Base-by-base conservation (phyloP, 208 protist genomes). In the Polymyxa betae region DNA sequence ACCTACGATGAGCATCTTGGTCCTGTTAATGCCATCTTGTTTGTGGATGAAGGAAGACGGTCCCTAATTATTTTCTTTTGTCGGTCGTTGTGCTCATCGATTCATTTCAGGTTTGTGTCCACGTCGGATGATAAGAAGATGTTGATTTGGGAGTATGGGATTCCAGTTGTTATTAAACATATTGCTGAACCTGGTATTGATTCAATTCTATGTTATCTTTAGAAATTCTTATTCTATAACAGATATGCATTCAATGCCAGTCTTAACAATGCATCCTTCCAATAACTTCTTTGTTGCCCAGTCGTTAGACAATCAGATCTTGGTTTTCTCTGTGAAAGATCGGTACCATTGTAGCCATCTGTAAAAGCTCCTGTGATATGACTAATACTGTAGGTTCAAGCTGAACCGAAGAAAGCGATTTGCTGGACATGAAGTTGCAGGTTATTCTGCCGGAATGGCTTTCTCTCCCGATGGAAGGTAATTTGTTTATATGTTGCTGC, bases 1-100 rank as follows among this genome's bases (percentile, higher is more conserved):
- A 96, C 98, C 93, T 99, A 99, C 95, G 96, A 98, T 38, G 95
- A 97, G 0, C 98, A 99, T 94, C 95, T 98, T 90, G 97, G 95
- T 44, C 94, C 96, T 43, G 72, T 82, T 35, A 82, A 82, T 43
- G n/a, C 72, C 16, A 82, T 82, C n/a, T n/a, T 82, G n/a, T 82
- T 82, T n/a, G 72, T 82, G 5, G 72, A 82, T 43, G 72, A 82
- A 82, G 72, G 72, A 5, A 5, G 72, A 43, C 5, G 72, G 72
- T 60, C 5, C 49, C 49, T 29, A 29, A 29, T 24, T 24, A 60
- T 24, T 60, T 24, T 60, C 24, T 60, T 60, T 29, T 24, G 5
- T 60, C 5, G 49, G 5, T 60, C 12, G 24, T 5, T 60, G 12
- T 60, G 24, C 49, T 5, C 49, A 29, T 60, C 5, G 12, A 24